Evolutionary conservation across 108 stramenopile genomes (phyloP), one percentile per base, ranked within the genome.

Genomic region (Nitzschia palea): DNA sequence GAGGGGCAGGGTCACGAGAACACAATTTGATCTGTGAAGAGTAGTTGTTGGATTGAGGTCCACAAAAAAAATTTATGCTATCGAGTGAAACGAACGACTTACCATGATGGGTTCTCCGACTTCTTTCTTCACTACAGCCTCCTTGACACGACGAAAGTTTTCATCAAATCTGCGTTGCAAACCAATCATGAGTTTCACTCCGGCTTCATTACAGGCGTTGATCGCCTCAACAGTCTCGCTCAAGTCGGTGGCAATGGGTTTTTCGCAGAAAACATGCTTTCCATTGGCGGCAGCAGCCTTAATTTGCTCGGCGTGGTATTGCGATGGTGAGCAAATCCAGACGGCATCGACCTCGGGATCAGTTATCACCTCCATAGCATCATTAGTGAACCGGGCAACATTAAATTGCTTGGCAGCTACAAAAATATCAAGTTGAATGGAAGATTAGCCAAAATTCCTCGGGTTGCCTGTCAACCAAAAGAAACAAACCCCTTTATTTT

Each of bases 241-340:
- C 50, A 96, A 70, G 74, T 95, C 95, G 27, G 95, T 96, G 27
- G 96, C 96, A 59, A 97, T 88, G 22, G 96, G 96, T 71, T 97
- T 97, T 81, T 97, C 96, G 73, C 96, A 96, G 61, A 97, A 97
- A 43, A 97, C 93, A 70, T 96, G 91, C 76, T 97, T 97, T 29
- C 87, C 87, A 73, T 90, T 86, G 6, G 92, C 94, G 51, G 96
- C 96, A 54, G 86, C 84, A 10, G 89, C 87, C 78, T 89, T 90
- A 73, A 97, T 96, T 77, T 96, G 96, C 36, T 95, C 94, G 27
- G 95, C 96, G 82, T 97, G 96, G 78, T 47, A 93, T 51, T 84
- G 81, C 29, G 90, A 93, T 6, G 97, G 97, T 27, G 95, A 96
- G 79, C 97, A 97, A 68, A 97, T 96, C 97, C 97, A 97, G 10